phyloP scores from a whole-genome alignment of 2,329 filamentous ascomycete species.

The Lojkania enalia region DNA sequence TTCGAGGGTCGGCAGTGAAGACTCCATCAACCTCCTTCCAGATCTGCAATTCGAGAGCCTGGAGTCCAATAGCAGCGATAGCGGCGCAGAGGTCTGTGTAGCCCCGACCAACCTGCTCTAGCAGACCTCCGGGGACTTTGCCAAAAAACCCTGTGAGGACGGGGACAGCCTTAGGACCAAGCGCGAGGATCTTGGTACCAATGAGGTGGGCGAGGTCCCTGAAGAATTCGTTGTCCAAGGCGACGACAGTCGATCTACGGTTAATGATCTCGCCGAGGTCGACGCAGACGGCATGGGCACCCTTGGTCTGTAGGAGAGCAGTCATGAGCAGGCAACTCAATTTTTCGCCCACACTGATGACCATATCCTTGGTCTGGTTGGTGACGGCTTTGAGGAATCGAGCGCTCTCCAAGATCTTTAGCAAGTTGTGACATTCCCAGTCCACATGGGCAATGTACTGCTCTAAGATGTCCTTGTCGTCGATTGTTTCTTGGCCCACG shows the following conservation, averaged over 20 bases:
- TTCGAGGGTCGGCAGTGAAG: constrained; percentile 82
- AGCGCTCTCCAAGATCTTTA: constrained; percentile 71
- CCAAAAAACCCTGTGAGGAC: constrained; percentile 89
- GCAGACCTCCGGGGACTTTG: constrained; percentile 83
- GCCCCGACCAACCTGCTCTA: constrained; percentile 89
- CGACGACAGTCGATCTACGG: constrained; percentile 52
- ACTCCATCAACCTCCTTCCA: constrained; percentile 99
- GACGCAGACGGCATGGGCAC: constrained; percentile 84
- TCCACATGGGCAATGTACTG: constrained; percentile 69
- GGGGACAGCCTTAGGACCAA: constrained; percentile 50
- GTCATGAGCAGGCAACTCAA: constrained; percentile 92
- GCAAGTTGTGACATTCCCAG: constrained; percentile 76
- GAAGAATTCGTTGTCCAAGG: constrained; percentile 54
- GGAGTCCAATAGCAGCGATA: constrained; percentile 84
- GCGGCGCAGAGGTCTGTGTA: constrained; percentile 97
- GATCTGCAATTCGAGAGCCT: constrained; percentile 87
- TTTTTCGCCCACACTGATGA: constrained; percentile 95
- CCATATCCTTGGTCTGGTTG: constrained; percentile 63
- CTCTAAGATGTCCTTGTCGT: constrained; percentile 48
- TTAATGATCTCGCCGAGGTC: constrained; percentile 84
- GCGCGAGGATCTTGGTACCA: constrained; percentile 47
- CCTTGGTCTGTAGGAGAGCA: constrained; percentile 75
- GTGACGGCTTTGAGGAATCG: constrained; percentile 60
- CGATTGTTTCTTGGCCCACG: constrained; percentile 62
- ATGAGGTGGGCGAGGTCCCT: constrained; percentile 47